Evolutionary conservation across 129 eudicot genomes (phyloP).

Genomic region (Logfia minima): DNA sequence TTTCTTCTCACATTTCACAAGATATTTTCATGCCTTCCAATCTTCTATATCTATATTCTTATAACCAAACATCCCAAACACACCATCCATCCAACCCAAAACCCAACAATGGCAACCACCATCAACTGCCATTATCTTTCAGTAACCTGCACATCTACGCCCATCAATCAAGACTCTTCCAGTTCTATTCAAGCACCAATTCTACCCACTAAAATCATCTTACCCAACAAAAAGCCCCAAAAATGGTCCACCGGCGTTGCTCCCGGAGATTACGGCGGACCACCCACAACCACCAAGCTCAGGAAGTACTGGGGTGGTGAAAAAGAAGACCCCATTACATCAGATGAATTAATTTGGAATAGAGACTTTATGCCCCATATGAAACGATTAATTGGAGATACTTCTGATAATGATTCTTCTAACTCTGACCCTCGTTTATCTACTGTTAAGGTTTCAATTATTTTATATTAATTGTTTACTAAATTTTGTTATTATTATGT

Average conservation of each 20-base stretch:
- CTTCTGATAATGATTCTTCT: slow-evolving; percentile 20
- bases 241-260: slow-evolving; percentile 96
- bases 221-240: slow-evolving; percentile 80
- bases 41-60: background rate
- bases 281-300: slow-evolving; percentile 86
- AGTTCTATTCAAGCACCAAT: slow-evolving; percentile 20
- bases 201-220: slow-evolving; percentile 71
- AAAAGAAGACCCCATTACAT: slow-evolving; percentile 75
- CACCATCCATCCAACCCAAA: slow-evolving; percentile 14
- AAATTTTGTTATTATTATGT: too few species aligned
- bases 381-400: slow-evolving; percentile 57
- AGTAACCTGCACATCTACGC: background rate
- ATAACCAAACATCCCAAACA: background rate
- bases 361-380: slow-evolving; percentile 80
- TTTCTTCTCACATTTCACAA: too few species aligned
- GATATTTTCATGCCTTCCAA: too few species aligned
- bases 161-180: slow-evolving; percentile 30
- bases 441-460: slow-evolving; percentile 43
- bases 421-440: slow-evolving; percentile 30
- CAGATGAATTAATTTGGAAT: slow-evolving; percentile 77
- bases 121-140: slow-evolving; percentile 33
- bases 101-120: background rate
- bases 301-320: slow-evolving; percentile 96
- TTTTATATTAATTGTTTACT: background rate
- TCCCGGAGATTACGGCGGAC: slow-evolving; percentile 96